A percentile compares a stretch with the other conserved stretches of the same genome.
phyloP scores from a whole-genome alignment of 2,329 filamentous ascomycete species.

The Neopestalotiopsis clavispora region DNA sequence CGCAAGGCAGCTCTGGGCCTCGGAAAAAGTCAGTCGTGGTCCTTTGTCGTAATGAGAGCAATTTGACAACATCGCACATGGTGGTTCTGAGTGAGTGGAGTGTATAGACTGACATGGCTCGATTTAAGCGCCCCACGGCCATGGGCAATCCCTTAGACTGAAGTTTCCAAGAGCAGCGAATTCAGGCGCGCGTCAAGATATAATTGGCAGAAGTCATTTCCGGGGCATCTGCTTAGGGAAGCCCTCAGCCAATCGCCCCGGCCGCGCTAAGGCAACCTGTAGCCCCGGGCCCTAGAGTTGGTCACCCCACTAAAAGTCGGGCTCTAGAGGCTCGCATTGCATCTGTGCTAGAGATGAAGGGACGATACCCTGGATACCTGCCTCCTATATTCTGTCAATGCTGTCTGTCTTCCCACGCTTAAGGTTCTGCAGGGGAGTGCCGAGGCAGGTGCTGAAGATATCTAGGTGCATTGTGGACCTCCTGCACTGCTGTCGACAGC shows the following conservation, averaged over 20 bases:
- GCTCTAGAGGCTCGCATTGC: not conserved
- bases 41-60: not conserved
- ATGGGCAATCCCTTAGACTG: not conserved
- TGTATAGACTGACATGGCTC: not conserved
- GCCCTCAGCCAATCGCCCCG: slow-evolving; percentile 8
- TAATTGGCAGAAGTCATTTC: slow-evolving; percentile 15
- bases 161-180: slow-evolving; percentile 1
- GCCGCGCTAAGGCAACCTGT: slow-evolving; percentile 5
- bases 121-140: slow-evolving; percentile 3
- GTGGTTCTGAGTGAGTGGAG: not conserved
- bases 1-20: not conserved
- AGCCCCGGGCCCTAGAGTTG: not conserved
- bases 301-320: not conserved
- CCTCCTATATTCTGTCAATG: no score
- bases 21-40: not conserved
- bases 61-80: not conserved
- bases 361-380: no score
- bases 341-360: no score
- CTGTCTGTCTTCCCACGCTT: no score
- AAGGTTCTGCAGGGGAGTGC: no score
- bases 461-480: no score
- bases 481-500: no score
- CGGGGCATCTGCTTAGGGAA: not conserved
- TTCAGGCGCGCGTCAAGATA: slow-evolving; percentile 13
- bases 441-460: no score